Conservation (phyloP, 75 land plant species). For the Picea sitchensis region DNA sequence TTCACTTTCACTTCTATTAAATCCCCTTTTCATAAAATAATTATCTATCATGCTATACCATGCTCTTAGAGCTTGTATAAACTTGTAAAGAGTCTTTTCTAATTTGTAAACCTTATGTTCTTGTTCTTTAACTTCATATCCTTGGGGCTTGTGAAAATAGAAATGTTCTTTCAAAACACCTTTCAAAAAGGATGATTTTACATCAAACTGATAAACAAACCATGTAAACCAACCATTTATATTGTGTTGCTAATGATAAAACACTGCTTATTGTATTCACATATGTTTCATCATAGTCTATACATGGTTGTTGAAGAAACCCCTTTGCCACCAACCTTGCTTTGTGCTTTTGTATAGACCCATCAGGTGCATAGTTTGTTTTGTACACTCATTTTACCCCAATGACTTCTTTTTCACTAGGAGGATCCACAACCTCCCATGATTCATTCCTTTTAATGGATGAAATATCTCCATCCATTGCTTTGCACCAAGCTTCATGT, state of each 20-base stretch:
- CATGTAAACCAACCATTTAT: not conserved
- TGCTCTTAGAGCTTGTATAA: constrained; percentile 19
- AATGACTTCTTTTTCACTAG: not conserved
- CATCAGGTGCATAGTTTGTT: constrained; percentile 12
- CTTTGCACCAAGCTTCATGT: not conserved
- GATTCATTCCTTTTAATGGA: too few relatives aligned
- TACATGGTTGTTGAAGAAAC: not conserved
- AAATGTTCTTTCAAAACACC: not conserved
- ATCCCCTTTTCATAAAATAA: too few relatives aligned
- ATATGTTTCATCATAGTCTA: constrained; percentile 18
- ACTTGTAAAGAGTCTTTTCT: constrained; percentile 10
- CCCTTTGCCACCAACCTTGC: constrained; percentile 15
- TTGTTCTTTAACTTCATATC: not conserved
- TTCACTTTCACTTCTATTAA: constrained; percentile 5
- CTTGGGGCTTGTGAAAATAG: constrained; percentile 12
- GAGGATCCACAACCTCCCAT: not conserved
- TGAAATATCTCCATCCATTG: too few relatives aligned
- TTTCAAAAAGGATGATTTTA: constrained; percentile 15
- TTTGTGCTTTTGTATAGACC: constrained; percentile 11
- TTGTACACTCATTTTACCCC: constrained; percentile 11
- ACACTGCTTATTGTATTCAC: constrained; percentile 4
- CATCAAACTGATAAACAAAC: constrained; percentile 13
- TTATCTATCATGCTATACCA: constrained; percentile 1
- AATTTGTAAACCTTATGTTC: constrained; percentile 14
- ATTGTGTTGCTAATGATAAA: constrained; percentile 9